Evolutionary conservation across 768 basidiomycete species (phyloP).

Genomic region (Boletus tylopilopsis): DNA sequence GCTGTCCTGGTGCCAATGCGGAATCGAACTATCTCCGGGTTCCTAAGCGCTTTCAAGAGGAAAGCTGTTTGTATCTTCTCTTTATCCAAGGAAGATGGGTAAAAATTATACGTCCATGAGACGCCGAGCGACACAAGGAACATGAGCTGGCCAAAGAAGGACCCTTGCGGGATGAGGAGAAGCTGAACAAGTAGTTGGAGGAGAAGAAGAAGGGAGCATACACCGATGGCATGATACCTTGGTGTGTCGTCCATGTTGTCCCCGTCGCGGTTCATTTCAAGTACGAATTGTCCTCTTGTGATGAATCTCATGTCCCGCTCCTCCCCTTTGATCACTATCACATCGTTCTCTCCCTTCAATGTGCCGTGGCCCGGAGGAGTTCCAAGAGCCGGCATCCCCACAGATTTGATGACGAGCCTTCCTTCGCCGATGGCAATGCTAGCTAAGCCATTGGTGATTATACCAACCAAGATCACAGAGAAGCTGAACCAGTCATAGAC

Average conservation of each 20-base stretch:
- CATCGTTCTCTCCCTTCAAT: conserved; percentile 11
- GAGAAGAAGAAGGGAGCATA: conserved; percentile 26
- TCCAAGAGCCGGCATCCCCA: conserved; percentile 12
- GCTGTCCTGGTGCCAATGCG: conserved; percentile 16
- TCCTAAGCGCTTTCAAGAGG: conserved; percentile 12
- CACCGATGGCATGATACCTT: conserved; percentile 16
- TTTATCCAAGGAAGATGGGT: conserved; percentile 34
- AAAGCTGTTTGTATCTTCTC: conserved; percentile 21
- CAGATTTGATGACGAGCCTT: conserved; percentile 11
- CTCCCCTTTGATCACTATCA: conserved; percentile 28
- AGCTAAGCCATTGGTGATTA: conserved; percentile 29
- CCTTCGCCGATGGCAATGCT: conserved; percentile 26
- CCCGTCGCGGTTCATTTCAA: conserved; percentile 5
- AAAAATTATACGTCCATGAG: conserved; percentile 35
- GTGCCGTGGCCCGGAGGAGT: conserved; percentile 31
- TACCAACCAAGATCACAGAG: conserved; percentile 31
- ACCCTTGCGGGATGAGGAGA: conserved; percentile 31
- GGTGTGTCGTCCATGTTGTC: not conserved
- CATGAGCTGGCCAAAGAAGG: conserved; percentile 35
- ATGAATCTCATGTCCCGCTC: conserved; percentile 27
- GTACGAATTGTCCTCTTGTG: conserved; percentile 27
- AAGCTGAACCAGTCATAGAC: conserved; percentile 30
- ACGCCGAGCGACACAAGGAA: conserved; percentile 29
- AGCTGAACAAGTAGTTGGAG: conserved; percentile 34
- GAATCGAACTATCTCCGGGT: conserved; percentile 10